Evolutionary conservation across 345 rosid species (phyloP).

Genomic region (Eucalyptus cloeziana): DNA sequence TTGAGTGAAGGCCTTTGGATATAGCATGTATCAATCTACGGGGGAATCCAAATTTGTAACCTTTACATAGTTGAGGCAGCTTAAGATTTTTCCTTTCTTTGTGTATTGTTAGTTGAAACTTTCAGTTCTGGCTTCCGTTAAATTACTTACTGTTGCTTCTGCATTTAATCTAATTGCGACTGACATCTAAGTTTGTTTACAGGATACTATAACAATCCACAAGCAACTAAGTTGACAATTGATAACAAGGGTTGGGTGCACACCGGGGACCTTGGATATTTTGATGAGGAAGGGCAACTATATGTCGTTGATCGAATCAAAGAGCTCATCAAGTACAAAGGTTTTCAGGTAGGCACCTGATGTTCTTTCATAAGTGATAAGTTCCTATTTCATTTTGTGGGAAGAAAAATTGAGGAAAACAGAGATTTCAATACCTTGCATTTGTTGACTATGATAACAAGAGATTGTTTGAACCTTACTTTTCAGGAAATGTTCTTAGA

Average conservation of each 20-base stretch:
- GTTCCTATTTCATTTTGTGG: background rate
- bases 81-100: background rate
- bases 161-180: background rate
- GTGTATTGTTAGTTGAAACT: background rate
- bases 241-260: constrained; percentile 82
- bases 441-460: background rate
- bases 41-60: background rate
- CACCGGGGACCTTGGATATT: constrained; percentile 88
- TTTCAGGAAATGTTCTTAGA: background rate
- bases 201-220: constrained; percentile 73
- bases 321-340: constrained; percentile 91
- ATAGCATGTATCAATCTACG: background rate
- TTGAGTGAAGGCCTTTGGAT: background rate
- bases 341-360: constrained; percentile 55
- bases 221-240: constrained; percentile 70
- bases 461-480: background rate
- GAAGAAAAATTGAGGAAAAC: background rate
- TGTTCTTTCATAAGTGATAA: background rate
- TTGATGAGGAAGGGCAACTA: constrained; percentile 62
- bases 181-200: constrained; percentile 1
- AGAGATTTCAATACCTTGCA: background rate
- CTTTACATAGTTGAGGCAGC: background rate
- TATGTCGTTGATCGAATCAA: constrained; percentile 81
- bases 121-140: background rate
- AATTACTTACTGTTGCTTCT: background rate